Percentiles rank a stretch among this genome's conserved stretches.
Conservation (phyloP, 2,329 filamentous ascomycete genomes). For the Thelonectria olida region DNA sequence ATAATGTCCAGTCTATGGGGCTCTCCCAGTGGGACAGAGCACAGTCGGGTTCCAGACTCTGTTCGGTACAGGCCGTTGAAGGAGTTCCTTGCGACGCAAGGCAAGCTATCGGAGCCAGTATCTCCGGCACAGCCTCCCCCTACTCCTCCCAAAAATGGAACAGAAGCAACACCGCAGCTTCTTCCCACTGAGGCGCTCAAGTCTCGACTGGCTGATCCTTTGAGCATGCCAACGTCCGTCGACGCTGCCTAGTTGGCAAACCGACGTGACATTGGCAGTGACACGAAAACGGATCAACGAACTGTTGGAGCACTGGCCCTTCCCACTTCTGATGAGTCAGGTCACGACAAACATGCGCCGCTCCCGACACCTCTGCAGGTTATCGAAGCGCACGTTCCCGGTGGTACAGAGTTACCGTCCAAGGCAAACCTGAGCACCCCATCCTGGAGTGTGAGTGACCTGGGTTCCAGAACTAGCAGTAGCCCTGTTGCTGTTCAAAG, state of each 20-base stretch:
- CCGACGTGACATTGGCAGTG: not conserved
- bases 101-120: too few relatives aligned
- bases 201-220: not conserved
- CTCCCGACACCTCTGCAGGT: slow-evolving; percentile 33
- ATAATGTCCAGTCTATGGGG: too few relatives aligned
- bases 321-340: not conserved
- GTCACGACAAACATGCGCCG: slow-evolving; percentile 8
- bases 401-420: not conserved
- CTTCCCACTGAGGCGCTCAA: not conserved
- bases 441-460: slow-evolving; percentile 25
- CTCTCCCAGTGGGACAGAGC: too few relatives aligned
- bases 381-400: slow-evolving; percentile 22
- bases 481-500: not conserved
- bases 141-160: not conserved
- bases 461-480: not conserved
- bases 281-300: too few relatives aligned
- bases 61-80: too few relatives aligned
- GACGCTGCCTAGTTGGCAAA: slow-evolving; percentile 12
- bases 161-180: not conserved
- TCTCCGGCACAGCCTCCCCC: not conserved
- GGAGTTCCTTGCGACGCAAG: too few relatives aligned
- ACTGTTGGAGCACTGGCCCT: too few relatives aligned
- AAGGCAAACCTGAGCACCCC: slow-evolving; percentile 4
- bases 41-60: too few relatives aligned
- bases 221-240: not conserved